A percentile compares a stretch with the other conserved stretches of the same genome.
Evolutionary conservation across 305 asterid species (phyloP).

Genomic region (Solanum hybrid): DNA sequence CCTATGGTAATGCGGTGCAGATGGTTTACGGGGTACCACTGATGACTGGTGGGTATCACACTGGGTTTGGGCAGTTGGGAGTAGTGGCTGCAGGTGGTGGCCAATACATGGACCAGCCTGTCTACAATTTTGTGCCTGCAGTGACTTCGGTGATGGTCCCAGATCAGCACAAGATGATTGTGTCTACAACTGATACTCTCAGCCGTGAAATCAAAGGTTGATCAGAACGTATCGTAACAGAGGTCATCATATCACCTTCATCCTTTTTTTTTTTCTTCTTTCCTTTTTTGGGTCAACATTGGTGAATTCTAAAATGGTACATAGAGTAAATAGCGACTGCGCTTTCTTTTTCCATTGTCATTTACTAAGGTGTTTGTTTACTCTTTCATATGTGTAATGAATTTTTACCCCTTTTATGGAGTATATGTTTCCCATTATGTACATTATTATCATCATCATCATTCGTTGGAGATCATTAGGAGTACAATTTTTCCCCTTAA

Average conservation of each 20-base stretch:
- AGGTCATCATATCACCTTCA: background rate
- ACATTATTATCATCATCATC: background rate
- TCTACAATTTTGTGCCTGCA: constrained; percentile 32
- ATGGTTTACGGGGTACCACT: constrained; percentile 37
- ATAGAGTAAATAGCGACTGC: constrained; percentile 3
- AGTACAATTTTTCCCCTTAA: background rate
- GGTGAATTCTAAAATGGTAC: background rate
- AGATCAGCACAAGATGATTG: constrained; percentile 13
- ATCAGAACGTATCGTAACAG: constrained; percentile 5
- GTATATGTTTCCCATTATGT: background rate
- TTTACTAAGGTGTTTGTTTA: background rate
- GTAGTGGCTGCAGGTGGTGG: constrained; percentile 22
- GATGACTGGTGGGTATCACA: constrained; percentile 19
- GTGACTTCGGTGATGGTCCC: constrained; percentile 16
- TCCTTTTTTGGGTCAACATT: background rate
- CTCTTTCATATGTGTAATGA: constrained; percentile 1
- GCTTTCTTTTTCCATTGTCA: background rate
- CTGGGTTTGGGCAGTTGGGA: constrained; percentile 18
- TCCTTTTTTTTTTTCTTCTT: background rate
- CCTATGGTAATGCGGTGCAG: constrained; percentile 5
- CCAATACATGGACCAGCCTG: constrained; percentile 29
- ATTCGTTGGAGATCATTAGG: background rate
- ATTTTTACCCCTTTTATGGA: background rate
- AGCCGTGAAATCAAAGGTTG: constrained; percentile 17
- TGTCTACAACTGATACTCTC: constrained; percentile 10